Evolutionary conservation across 345 rosid genomes (phyloP).

Genomic region (Corchorus capsularis): DNA sequence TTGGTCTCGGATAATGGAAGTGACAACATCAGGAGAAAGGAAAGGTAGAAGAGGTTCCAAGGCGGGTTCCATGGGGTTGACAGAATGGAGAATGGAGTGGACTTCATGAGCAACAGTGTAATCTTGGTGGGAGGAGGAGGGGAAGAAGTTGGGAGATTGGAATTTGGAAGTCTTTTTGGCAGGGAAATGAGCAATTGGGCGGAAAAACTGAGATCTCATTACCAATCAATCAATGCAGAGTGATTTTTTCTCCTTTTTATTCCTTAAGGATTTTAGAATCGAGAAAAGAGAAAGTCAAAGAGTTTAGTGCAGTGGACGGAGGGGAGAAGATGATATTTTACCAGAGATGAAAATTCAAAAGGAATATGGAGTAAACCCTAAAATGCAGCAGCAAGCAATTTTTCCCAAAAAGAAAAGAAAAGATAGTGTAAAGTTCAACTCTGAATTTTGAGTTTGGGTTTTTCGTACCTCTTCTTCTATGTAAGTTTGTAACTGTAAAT

Average conservation of each 20-base stretch:
- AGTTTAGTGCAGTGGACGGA: background rate
- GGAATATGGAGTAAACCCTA: background rate
- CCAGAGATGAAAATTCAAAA: background rate
- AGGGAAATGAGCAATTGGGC: slow-evolving; percentile 30
- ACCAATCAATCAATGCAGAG: background rate
- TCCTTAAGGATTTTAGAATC: background rate
- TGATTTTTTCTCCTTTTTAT: background rate
- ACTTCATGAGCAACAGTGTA: slow-evolving; percentile 47
- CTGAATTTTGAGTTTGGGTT: too few species aligned
- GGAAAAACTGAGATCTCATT: slow-evolving; percentile 35
- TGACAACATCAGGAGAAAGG: slow-evolving; percentile 44
- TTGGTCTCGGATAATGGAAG: slow-evolving; percentile 49
- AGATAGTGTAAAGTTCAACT: too few species aligned
- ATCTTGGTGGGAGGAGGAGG: slow-evolving; percentile 21
- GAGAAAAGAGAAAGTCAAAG: background rate
- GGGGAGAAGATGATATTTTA: background rate
- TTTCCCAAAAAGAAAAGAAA: background rate
- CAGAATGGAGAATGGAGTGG: slow-evolving; percentile 41
- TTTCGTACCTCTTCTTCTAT: too few species aligned
- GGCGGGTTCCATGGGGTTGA: slow-evolving; percentile 64
- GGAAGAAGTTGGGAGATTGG: slow-evolving; percentile 26
- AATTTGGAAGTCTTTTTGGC: slow-evolving; percentile 29
- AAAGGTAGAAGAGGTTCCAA: slow-evolving; percentile 60
- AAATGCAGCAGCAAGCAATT: background rate
- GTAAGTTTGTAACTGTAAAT: too few species aligned